Base-by-base conservation (phyloP, 2,329 filamentous ascomycete genomes). In the Fusarium pilosicola region DNA sequence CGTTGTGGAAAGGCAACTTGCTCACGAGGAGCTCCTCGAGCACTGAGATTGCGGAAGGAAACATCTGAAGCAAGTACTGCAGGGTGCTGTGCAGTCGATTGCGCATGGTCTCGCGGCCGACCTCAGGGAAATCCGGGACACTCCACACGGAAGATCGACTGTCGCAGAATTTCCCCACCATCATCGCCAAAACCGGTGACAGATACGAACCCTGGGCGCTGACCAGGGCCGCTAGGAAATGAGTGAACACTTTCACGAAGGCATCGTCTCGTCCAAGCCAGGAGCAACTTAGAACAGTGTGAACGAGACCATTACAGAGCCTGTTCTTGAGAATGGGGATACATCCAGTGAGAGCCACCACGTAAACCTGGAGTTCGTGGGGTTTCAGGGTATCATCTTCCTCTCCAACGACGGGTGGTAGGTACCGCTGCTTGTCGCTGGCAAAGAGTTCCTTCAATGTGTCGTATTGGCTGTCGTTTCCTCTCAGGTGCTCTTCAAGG, bases 161-260 rank as follows among this genome's bases (percentile, higher is more conserved):
- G 57, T 85, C 88, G 65, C 89, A 87, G 78, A 99, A 94, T 80
- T 94, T 92, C 68, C 91, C 89, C 62, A 97, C 91, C 68, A 98
- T 88, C 90, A 94, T 96, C 65, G 90, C 88, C 65, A 98, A 87
- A 44, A 97, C 91, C 26, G 90, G 86, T 28, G 87, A 88, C 39
- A 97, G 88, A 82, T 94, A 97, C 20, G 90, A 91, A 49, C 93
- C 92, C 78, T 98, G 94, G 1, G 95, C 93, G 68, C 94, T 97
- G 59, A 95, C 90, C 51, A 99, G 85, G 42, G 91, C 90, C 24
- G 89, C 89, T 30, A 94, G 83, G 75, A 94, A 92, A 77, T 91
- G 87, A 62, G 88, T 86, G 79, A 93, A 95, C 58, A 90, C 88
- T 75, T 89, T 89, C 64, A 90, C 86, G 78, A 94, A 94, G 41